These are phyloP conservation scores for Ramaria sp. DNA, from an alignment of 768 basidiomycete genomes.

Conservation along the genomic window DNA sequence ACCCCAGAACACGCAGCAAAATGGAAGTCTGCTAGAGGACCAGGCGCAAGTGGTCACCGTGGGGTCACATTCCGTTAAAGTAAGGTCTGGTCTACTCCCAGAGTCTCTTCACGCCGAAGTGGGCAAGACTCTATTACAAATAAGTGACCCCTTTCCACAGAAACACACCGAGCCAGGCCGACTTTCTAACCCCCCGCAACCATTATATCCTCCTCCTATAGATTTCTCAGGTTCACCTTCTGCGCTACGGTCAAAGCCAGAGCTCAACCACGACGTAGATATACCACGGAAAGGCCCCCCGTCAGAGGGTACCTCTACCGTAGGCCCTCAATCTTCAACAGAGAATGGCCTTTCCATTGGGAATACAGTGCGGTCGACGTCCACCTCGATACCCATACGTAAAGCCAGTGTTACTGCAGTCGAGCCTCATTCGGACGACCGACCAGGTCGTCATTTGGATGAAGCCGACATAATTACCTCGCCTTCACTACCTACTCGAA, in stretches of 20 bases:
- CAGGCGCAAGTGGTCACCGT: background rate
- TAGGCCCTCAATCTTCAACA: background rate
- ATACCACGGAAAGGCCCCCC: background rate
- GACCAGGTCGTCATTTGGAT: background rate
- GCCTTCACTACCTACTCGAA: background rate
- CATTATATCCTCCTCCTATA: background rate
- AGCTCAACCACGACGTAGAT: background rate
- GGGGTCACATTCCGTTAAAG: background rate
- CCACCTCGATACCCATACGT: background rate
- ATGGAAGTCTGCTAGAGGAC: background rate
- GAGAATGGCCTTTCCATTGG: background rate
- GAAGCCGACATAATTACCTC: background rate
- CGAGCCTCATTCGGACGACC: background rate
- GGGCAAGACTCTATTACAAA: background rate
- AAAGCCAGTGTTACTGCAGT: background rate
- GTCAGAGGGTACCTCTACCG: background rate
- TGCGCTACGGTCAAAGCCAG: background rate
- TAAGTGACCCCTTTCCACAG: slow-evolving; percentile 3
- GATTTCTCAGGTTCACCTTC: background rate
- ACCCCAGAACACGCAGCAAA: slow-evolving; percentile 1
- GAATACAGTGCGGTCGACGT: background rate
- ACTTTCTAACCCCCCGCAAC: background rate
- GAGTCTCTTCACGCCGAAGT: slow-evolving; percentile 1
- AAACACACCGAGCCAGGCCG: background rate
- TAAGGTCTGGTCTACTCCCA: background rate